Percentiles rank a stretch among this genome's conserved stretches.
Conservation (phyloP, 2,329 filamentous ascomycete genomes). For the Salinomyces thailandicus region DNA sequence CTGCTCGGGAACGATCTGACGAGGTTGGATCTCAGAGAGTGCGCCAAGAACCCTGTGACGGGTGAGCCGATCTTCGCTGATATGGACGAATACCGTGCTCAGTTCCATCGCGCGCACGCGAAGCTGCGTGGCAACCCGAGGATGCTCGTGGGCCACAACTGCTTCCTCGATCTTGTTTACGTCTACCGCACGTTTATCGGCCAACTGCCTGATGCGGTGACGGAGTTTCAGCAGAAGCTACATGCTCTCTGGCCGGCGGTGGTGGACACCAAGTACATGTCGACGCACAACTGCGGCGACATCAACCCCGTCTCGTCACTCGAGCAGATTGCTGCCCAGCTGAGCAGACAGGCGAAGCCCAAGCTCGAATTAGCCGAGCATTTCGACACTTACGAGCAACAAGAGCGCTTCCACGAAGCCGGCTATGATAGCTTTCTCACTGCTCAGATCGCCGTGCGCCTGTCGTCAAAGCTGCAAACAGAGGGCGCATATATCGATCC, state of each 20-base stretch:
- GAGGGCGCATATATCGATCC: conserved; percentile 27
- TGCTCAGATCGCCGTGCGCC: conserved; percentile 46
- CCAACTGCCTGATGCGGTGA: conserved; percentile 42
- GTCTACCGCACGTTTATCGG: conserved; percentile 54
- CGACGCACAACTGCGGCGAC: conserved; percentile 45
- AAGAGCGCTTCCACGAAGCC: conserved; percentile 45
- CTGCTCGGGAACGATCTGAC: conserved; percentile 30
- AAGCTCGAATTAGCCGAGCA: conserved; percentile 29
- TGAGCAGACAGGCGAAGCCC: conserved; percentile 31
- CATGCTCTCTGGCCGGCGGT: conserved; percentile 47
- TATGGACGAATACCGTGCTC: conserved; percentile 25
- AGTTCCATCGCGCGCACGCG: conserved; percentile 31
- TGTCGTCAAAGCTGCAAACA: conserved; percentile 42
- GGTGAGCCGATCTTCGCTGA: conserved; percentile 29
- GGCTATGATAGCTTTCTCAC: conserved; percentile 54
- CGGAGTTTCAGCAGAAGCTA: conserved; percentile 43
- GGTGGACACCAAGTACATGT: conserved; percentile 55
- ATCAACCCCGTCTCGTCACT: conserved; percentile 40
- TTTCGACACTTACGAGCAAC: conserved; percentile 32
- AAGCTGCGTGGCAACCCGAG: conserved; percentile 37
- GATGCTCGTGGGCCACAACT: conserved; percentile 54
- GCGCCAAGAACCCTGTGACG: conserved; percentile 25
- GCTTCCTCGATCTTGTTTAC: conserved; percentile 54
- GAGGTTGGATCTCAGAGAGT: conserved; percentile 28
- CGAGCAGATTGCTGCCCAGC: conserved; percentile 37